Conservation (phyloP, 1,139 yeast species). For the Arxiozyma slooffiae region DNA sequence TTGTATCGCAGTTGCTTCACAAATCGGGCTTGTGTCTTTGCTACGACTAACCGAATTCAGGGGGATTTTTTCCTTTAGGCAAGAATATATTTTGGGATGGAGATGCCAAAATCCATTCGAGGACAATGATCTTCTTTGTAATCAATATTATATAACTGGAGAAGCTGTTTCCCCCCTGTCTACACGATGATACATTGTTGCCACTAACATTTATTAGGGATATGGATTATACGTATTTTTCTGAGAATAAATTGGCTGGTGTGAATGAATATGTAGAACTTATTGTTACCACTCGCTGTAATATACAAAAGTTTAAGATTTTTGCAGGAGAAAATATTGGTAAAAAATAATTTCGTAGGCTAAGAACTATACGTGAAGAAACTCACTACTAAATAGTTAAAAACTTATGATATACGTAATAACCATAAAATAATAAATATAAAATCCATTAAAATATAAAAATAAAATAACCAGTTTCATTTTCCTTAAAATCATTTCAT, state of each 20-base stretch:
- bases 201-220: slow-evolving; percentile 16
- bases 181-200: slow-evolving; percentile 13
- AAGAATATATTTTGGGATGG: slow-evolving; percentile 25
- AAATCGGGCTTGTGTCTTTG: slow-evolving; percentile 43
- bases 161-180: slow-evolving; percentile 8
- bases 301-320: slow-evolving; percentile 9
- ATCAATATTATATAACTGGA: neutral
- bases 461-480: neutral
- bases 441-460: too few species aligned
- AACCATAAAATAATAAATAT: too few species aligned
- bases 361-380: neutral
- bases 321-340: neutral
- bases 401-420: too few species aligned
- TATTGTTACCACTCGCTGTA: slow-evolving; percentile 5
- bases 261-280: slow-evolving; percentile 12
- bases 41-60: slow-evolving; percentile 44
- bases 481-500: neutral
- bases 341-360: neutral
- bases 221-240: slow-evolving; percentile 15
- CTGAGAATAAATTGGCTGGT: slow-evolving; percentile 8
- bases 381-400: neutral
- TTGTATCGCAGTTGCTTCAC: slow-evolving; percentile 43
- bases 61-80: slow-evolving; percentile 49
- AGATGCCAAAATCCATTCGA: slow-evolving; percentile 13
- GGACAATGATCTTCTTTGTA: slow-evolving; percentile 1